These are phyloP conservation scores for Akanthomyces lecanii DNA, from an alignment of 2,329 filamentous ascomycete genomes.

Conservation along the genomic window DNA sequence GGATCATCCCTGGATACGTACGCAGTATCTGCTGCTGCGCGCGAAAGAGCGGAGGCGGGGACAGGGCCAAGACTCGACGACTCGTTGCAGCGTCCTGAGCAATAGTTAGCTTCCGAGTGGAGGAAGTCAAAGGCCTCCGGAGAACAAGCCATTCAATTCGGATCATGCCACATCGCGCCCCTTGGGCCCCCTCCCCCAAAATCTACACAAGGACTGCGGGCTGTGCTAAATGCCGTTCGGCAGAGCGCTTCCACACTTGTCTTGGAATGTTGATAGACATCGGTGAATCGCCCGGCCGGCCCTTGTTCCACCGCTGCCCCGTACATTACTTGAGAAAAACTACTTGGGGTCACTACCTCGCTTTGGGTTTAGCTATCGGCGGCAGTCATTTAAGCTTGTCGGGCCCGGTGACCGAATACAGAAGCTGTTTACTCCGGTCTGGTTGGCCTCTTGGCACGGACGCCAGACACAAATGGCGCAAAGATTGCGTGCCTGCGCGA, in stretches of 20 bases:
- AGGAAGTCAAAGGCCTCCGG: not conserved
- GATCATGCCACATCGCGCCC: slow-evolving; percentile 1
- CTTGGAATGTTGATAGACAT: not conserved
- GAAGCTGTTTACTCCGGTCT: not conserved
- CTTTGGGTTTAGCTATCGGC: not conserved
- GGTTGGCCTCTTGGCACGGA: not conserved
- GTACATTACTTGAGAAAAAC: not conserved
- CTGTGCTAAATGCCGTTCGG: not conserved
- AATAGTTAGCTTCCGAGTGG: not conserved
- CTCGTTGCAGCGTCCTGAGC: no score
- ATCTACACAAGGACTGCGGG: not conserved
- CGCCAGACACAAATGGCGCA: not conserved
- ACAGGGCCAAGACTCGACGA: not conserved
- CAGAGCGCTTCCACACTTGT: not conserved
- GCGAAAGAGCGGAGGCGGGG: not conserved
- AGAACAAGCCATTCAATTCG: not conserved
- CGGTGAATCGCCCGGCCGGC: not conserved
- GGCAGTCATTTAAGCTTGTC: slow-evolving; percentile 9
- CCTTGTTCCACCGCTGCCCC: not conserved
- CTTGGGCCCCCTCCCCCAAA: slow-evolving; percentile 1
- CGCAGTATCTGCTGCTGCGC: not conserved
- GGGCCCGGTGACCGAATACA: not conserved
- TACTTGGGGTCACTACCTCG: not conserved
- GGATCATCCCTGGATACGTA: not conserved
- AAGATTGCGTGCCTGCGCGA: not conserved